phyloP scores from a whole-genome alignment of 2,329 filamentous ascomycete genomes.

The Ceratocystis destructans region DNA sequence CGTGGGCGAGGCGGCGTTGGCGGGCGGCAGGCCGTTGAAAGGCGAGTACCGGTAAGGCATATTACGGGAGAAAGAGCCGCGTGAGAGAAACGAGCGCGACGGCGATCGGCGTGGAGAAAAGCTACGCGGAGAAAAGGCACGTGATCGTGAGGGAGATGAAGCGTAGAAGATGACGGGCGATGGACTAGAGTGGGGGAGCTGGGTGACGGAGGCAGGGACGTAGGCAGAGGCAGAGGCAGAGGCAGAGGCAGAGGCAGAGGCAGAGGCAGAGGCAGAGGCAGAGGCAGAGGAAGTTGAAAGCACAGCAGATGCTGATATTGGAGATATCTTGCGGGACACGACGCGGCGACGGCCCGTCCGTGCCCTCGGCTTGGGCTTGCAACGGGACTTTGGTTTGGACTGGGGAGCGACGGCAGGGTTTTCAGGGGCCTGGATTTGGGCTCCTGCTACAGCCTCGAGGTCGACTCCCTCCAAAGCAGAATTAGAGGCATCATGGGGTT shows the following conservation, averaged over 20 bases:
- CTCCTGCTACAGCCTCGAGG: background rate
- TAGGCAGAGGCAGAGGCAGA: background rate
- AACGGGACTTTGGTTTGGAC: background rate
- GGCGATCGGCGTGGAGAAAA: background rate
- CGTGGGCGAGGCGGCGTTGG: background rate
- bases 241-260: background rate
- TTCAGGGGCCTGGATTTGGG: background rate
- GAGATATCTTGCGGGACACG: background rate
- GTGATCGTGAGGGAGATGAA: background rate
- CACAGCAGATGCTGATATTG: too few relatives aligned
- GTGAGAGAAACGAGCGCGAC: background rate
- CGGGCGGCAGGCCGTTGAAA: background rate
- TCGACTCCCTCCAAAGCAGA: background rate
- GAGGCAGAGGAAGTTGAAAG: background rate
- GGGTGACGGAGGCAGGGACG: background rate
- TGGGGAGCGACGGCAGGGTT: background rate
- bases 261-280: background rate
- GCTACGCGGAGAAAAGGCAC: background rate
- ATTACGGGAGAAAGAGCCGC: background rate
- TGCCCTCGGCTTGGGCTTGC: background rate
- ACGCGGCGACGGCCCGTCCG: background rate
- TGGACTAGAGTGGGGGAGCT: background rate
- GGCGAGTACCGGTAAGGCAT: background rate
- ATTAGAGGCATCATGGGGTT: background rate
- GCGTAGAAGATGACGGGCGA: background rate